A percentile compares a stretch with the other conserved stretches of the same genome.
Conservation (phyloP, 768 basidiomycete genomes). For the Suillus clintonianus region DNA sequence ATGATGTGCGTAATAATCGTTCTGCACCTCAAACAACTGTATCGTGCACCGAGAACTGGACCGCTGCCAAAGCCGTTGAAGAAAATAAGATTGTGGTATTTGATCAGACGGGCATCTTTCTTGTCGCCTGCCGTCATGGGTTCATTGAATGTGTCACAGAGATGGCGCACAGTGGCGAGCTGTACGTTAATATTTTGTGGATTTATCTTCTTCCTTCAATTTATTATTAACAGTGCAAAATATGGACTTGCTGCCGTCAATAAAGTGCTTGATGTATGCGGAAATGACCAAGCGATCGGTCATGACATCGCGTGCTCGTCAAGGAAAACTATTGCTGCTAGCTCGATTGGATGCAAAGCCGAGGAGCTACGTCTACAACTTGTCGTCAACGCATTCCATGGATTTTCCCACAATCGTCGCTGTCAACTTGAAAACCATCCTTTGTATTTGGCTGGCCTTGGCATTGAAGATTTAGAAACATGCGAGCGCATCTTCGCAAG, state of each 20-base stretch:
- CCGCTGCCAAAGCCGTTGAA: conserved; percentile 26
- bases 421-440: conserved; percentile 19
- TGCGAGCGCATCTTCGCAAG: conserved; percentile 17
- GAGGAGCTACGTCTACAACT: conserved; percentile 1
- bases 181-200: conserved; percentile 28
- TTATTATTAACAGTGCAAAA: neutral
- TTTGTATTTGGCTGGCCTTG: conserved; percentile 11
- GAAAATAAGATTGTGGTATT: conserved; percentile 38
- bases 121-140: conserved; percentile 35
- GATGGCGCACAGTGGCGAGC: conserved; percentile 37
- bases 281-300: conserved; percentile 10
- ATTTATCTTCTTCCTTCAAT: neutral
- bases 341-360: conserved; percentile 15
- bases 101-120: conserved; percentile 39
- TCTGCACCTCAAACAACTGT: neutral
- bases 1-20: conserved; percentile 9
- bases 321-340: conserved; percentile 12
- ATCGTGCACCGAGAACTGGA: conserved; percentile 35
- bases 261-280: conserved; percentile 23
- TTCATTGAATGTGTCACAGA: conserved; percentile 31
- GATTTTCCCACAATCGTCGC: conserved; percentile 19
- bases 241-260: conserved; percentile 15
- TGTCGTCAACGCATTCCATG: conserved; percentile 23
- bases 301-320: conserved; percentile 34
- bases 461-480: conserved; percentile 20